phyloP scores from a whole-genome alignment of 306 rosid species.

The Phaseolus lunatus region DNA sequence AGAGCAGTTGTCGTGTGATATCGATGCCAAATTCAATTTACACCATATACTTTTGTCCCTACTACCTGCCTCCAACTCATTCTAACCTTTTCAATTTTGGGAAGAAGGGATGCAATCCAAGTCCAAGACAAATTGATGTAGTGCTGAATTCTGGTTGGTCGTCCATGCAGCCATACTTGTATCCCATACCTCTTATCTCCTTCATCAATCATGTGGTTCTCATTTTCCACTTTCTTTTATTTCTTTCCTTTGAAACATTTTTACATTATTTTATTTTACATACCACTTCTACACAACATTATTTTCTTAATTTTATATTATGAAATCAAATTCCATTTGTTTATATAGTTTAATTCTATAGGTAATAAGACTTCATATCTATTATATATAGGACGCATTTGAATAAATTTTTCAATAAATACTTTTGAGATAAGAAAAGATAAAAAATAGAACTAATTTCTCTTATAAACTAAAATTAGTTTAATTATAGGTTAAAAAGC shows the following conservation, averaged over 20 bases:
- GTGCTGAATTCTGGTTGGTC: constrained; percentile 38
- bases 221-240: neutral
- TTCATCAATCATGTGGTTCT: constrained; percentile 43
- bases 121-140: neutral
- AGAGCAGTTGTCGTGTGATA: neutral
- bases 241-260: neutral
- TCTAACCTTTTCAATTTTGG: neutral
- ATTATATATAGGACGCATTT: no score
- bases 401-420: no score
- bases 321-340: no score
- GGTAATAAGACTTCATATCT: no score
- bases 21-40: constrained; percentile 2
- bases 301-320: no score
- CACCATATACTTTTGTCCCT: neutral
- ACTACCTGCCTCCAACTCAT: neutral
- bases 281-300: no score
- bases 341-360: no score
- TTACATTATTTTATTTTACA: no score
- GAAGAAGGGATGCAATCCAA: neutral
- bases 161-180: neutral
- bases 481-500: no score
- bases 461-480: no score
- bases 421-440: no score
- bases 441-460: no score
- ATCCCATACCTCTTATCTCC: constrained; percentile 39